phyloP scores from a whole-genome alignment of 2,329 filamentous ascomycete species.

The Paraphaeosphaeria minitans region DNA sequence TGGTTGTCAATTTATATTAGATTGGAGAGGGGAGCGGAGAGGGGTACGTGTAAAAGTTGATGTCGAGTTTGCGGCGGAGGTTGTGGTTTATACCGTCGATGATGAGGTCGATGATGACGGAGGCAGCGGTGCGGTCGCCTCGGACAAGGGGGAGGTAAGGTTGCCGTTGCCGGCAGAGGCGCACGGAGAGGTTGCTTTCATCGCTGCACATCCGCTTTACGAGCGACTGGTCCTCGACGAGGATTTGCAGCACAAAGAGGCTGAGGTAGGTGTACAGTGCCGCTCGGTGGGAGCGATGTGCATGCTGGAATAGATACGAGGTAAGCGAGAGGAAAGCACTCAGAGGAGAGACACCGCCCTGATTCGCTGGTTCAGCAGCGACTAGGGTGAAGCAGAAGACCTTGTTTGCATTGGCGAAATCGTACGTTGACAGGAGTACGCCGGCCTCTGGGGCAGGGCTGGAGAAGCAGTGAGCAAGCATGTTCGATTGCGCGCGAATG shows the following conservation, averaged over 20 bases:
- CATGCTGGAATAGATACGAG: constrained; percentile 93
- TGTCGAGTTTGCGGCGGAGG: constrained; percentile 80
- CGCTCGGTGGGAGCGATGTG: constrained; percentile 78
- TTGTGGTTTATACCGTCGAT: constrained; percentile 95
- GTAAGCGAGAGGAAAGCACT: constrained; percentile 83
- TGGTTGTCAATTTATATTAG: constrained; percentile 53
- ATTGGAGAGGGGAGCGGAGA: neutral
- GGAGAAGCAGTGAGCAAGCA: constrained; percentile 18
- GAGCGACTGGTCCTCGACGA: constrained; percentile 82
- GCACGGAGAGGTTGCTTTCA: constrained; percentile 73
- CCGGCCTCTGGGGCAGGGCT: constrained; percentile 82
- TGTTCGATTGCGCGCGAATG: neutral
- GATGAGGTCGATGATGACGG: constrained; percentile 82
- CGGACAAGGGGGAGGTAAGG: constrained; percentile 80
- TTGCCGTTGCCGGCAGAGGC: constrained; percentile 86
- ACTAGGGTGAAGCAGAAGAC: constrained; percentile 88
- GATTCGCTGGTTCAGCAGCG: constrained; percentile 63
- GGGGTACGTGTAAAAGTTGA: constrained; percentile 74
- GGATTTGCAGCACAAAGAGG: constrained; percentile 80
- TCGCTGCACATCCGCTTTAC: constrained; percentile 85
- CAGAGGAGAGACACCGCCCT: constrained; percentile 74
- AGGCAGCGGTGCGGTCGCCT: constrained; percentile 73
- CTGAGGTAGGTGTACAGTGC: constrained; percentile 84
- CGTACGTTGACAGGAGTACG: constrained; percentile 83
- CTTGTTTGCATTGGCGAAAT: constrained; percentile 94